Evolutionary conservation across 2,329 filamentous ascomycete genomes (phyloP).

Genomic region (Trichoderma sp.): DNA sequence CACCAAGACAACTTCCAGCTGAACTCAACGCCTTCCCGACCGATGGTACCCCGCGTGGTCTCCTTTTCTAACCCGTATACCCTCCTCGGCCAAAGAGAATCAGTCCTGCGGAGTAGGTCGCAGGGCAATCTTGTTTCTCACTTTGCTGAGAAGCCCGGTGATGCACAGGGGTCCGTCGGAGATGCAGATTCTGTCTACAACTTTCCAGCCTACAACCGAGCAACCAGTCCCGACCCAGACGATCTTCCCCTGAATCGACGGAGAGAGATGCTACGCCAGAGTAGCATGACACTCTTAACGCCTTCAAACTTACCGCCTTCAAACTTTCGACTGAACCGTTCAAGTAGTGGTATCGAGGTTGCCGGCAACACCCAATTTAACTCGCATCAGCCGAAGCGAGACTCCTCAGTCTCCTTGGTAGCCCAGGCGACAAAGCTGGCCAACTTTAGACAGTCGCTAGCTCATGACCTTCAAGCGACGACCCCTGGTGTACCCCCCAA

Average conservation of each 20-base stretch:
- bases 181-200: slow-evolving; percentile 49
- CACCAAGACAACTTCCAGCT: slow-evolving; percentile 28
- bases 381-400: slow-evolving; percentile 58
- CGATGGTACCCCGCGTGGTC: slow-evolving; percentile 49
- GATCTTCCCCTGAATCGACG: slow-evolving; percentile 73
- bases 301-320: slow-evolving; percentile 38
- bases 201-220: slow-evolving; percentile 39
- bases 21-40: slow-evolving; percentile 36
- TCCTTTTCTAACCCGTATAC: slow-evolving; percentile 58
- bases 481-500: slow-evolving; percentile 40
- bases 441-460: slow-evolving; percentile 67
- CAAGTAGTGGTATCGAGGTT: slow-evolving; percentile 33
- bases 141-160: slow-evolving; percentile 35
- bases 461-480: slow-evolving; percentile 59
- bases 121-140: slow-evolving; percentile 44
- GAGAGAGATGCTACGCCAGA: slow-evolving; percentile 61
- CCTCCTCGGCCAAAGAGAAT: slow-evolving; percentile 58
- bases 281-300: slow-evolving; percentile 44
- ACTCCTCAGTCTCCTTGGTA: slow-evolving; percentile 46
- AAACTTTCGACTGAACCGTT: slow-evolving; percentile 32
- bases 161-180: slow-evolving; percentile 39
- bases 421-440: slow-evolving; percentile 63
- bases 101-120: slow-evolving; percentile 56
- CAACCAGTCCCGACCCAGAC: slow-evolving; percentile 55
- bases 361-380: slow-evolving; percentile 49